Percentiles rank a stretch among this genome's conserved stretches.
These are phyloP conservation scores for Entophlyctis helioformis DNA, from an alignment of 192 early-diverging fungal genomes.

Conservation along the genomic window DNA sequence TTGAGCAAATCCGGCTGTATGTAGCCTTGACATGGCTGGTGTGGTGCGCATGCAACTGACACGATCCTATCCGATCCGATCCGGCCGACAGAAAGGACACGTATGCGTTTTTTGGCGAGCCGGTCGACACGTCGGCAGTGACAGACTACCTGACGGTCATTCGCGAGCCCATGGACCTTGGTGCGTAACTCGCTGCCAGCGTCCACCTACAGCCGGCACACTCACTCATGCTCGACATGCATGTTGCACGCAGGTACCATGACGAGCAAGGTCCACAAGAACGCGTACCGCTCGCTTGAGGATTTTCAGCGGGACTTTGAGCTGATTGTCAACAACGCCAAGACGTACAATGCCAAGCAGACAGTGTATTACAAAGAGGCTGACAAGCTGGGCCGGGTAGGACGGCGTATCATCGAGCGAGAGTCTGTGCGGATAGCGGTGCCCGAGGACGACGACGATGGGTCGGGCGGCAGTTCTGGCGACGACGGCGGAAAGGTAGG, in stretches of 20 bases:
- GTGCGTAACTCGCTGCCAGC: too few species aligned
- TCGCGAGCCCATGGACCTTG: constrained; percentile 81
- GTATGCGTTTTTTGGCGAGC: constrained; percentile 79
- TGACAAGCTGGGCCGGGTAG: too few species aligned
- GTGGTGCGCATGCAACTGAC: neutral
- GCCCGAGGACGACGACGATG: too few species aligned
- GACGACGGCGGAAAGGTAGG: too few species aligned
- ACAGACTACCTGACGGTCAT: constrained; percentile 73
- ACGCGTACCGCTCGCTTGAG: constrained; percentile 49
- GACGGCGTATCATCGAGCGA: too few species aligned
- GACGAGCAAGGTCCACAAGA: constrained; percentile 53
- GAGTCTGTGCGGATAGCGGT: too few species aligned
- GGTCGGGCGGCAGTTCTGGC: too few species aligned
- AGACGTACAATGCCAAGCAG: constrained; percentile 70
- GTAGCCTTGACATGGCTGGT: neutral
- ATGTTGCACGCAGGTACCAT: constrained; percentile 46
- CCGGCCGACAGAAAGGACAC: constrained; percentile 51
- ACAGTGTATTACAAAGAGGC: constrained; percentile 74
- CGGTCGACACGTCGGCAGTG: constrained; percentile 65
- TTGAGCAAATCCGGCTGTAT: neutral
- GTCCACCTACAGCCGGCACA: neutral
- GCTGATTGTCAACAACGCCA: constrained; percentile 67
- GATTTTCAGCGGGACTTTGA: constrained; percentile 68
- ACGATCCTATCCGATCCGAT: neutral
- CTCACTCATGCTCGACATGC: neutral